Evolutionary conservation across 805 yeast species (phyloP).

Genomic region (Yueomyces sinensis): DNA sequence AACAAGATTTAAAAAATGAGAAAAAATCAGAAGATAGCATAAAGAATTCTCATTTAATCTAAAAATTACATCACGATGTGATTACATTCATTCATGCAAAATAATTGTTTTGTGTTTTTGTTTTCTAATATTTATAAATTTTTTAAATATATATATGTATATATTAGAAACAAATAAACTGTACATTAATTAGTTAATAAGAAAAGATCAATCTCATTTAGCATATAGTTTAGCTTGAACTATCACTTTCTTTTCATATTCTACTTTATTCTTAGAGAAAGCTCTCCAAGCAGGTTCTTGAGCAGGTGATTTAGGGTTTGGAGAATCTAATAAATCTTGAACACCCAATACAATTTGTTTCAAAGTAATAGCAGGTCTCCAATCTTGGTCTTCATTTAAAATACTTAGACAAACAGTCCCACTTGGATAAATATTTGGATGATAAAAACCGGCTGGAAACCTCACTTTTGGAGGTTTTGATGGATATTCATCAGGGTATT

Average conservation of each 20-base stretch:
- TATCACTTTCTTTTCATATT: constrained; percentile 63
- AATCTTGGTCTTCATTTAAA: constrained; percentile 87
- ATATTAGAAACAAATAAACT: too few relatives aligned
- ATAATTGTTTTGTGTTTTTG: too few relatives aligned
- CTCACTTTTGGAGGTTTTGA: constrained; percentile 92
- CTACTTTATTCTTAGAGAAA: constrained; percentile 49
- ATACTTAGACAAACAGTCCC: constrained; percentile 93
- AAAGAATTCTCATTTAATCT: too few relatives aligned
- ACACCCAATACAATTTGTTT: constrained; percentile 85
- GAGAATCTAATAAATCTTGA: constrained; percentile 79
- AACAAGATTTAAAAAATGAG: too few relatives aligned
- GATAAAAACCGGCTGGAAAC: constrained; percentile 84
- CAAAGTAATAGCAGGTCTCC: constrained; percentile 94
- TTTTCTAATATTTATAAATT: too few relatives aligned
- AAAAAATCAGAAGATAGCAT: too few relatives aligned
- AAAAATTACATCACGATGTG: too few relatives aligned
- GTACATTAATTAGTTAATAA: too few relatives aligned
- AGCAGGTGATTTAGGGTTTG: constrained; percentile 94
- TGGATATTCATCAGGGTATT: constrained; percentile 86
- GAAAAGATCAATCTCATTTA: too few relatives aligned
- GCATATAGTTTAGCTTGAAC: constrained; percentile 73
- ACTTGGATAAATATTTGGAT: constrained; percentile 95
- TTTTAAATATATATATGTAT: too few relatives aligned
- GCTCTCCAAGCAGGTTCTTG: constrained; percentile 96
- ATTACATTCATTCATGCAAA: too few relatives aligned